A percentile compares a stretch with the other conserved stretches of the same genome.
These are phyloP conservation scores for Sonneratia caseolaris DNA, from an alignment of 345 rosid genomes.

Conservation along the genomic window DNA sequence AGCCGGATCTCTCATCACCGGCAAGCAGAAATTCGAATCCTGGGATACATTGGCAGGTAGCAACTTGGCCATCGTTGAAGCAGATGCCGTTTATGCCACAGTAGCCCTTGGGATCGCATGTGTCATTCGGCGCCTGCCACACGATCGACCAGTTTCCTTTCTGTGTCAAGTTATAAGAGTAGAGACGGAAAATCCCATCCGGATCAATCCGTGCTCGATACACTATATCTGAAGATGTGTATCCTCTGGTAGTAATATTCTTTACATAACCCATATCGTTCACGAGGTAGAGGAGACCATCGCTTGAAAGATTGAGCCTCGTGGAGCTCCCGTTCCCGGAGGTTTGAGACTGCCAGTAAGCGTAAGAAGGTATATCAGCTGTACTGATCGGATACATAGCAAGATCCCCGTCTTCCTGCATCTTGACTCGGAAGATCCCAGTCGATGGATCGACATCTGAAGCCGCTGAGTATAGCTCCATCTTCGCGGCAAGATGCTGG, in stretches of 20 bases:
- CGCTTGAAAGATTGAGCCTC: constrained; percentile 4
- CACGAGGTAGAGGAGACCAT: constrained; percentile 6
- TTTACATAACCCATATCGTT: neutral
- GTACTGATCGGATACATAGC: constrained; percentile 18
- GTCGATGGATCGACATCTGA: constrained; percentile 8
- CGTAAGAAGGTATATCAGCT: neutral
- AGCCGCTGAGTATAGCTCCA: constrained; percentile 10
- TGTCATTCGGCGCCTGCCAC: constrained; percentile 7
- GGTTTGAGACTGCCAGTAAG: constrained; percentile 11
- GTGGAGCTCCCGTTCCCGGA: neutral
- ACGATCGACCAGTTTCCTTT: neutral
- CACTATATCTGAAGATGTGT: neutral
- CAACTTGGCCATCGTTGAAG: neutral
- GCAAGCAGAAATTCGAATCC: constrained; percentile 8
- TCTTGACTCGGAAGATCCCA: constrained; percentile 17
- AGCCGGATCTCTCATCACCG: constrained; percentile 13
- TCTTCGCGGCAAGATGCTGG: constrained; percentile 9
- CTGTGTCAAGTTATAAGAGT: neutral
- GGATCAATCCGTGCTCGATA: constrained; percentile 5
- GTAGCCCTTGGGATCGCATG: constrained; percentile 10
- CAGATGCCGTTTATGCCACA: constrained; percentile 24
- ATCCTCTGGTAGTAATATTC: constrained; percentile 1
- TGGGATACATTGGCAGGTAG: constrained; percentile 14
- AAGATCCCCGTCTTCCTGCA: constrained; percentile 22
- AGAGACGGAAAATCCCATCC: constrained; percentile 10